Evolutionary conservation across 441 rosid species (phyloP).

Genomic region (Pelargonium cotyledonis): DNA sequence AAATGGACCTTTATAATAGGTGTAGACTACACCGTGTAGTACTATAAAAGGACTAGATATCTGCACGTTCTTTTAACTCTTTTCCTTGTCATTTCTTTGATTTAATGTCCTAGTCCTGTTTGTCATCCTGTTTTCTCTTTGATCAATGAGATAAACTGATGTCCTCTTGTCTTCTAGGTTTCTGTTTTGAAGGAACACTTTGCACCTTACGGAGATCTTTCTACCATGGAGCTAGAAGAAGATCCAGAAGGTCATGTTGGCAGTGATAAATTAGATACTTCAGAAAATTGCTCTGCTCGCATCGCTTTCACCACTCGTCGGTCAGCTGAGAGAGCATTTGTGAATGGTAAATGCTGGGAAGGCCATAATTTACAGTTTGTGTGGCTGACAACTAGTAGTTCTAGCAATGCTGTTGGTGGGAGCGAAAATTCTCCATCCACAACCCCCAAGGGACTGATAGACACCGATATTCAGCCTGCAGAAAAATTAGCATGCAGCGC

Average conservation of each 20-base stretch:
- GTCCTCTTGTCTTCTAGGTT: conserved; percentile 36
- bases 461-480: conserved; percentile 26
- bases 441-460: conserved; percentile 24
- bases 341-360: conserved; percentile 76
- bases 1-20: background rate
- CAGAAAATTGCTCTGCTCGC: conserved; percentile 41
- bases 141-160: conserved; percentile 11
- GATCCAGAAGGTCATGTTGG: conserved; percentile 34
- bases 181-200: conserved; percentile 66
- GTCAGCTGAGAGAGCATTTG: conserved; percentile 79
- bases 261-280: conserved; percentile 29
- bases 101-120: background rate
- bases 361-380: conserved; percentile 59
- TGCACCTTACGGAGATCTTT: conserved; percentile 66
- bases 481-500: conserved; percentile 22
- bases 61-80: background rate
- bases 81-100: background rate
- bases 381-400: conserved; percentile 50
- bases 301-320: conserved; percentile 52
- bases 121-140: background rate
- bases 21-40: too few relatives aligned
- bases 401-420: conserved; percentile 29
- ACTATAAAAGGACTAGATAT: background rate
- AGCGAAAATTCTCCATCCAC: conserved; percentile 28
- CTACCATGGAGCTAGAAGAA: conserved; percentile 64